Base-by-base conservation (phyloP, 129 eudicot species). In the Pseudognaphalium luteoalbum region DNA sequence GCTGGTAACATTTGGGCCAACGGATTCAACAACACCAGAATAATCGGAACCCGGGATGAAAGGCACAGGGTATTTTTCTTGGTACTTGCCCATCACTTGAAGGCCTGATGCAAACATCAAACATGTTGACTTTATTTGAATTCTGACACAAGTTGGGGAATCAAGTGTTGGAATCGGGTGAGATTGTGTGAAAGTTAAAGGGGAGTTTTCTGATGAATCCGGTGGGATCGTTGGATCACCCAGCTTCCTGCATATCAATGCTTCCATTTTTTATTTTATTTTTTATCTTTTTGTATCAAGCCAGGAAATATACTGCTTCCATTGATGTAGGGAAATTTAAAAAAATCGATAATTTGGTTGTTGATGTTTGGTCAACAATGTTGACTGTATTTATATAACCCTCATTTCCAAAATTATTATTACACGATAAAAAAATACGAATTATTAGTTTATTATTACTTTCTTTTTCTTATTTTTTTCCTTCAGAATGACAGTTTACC, bases 31-130 rank as follows among this genome's bases (percentile, higher is more conserved):
- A 44, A 83, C 74, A n/a, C 99, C 97, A 34, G 99, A 87, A 82
- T 79, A 94, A 81, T 94, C 99, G 35, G 96, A 84, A 54, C 97
- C 97, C 0, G 89, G 92, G 16, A 89, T 74, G 75, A 91, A 94
- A 30, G 99, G 99, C 7, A 91, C 35, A 0, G 87, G 68, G 65
- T 78, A 80, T 71, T 91, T 94, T 71, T 91, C 97, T 68, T 94
- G 99, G 68, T 94, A 94, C 71, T 91, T 87, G 71, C 96, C 96
- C 9, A 73, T 88, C 3, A 94, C 20, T 76, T 87, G 93, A 14
- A 94, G 97, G 85, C 87, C 84, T 68, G 82, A 89, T 6, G 97
- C 97, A 76, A 67, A 94, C 70, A 87, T 94, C 56, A 94, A 80
- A 83, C 97, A 88, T 61, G 91, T 86, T 69, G 96, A 93, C 65